Conservation (phyloP, 2,329 filamentous ascomycete species). For the Microdochium nivale region DNA sequence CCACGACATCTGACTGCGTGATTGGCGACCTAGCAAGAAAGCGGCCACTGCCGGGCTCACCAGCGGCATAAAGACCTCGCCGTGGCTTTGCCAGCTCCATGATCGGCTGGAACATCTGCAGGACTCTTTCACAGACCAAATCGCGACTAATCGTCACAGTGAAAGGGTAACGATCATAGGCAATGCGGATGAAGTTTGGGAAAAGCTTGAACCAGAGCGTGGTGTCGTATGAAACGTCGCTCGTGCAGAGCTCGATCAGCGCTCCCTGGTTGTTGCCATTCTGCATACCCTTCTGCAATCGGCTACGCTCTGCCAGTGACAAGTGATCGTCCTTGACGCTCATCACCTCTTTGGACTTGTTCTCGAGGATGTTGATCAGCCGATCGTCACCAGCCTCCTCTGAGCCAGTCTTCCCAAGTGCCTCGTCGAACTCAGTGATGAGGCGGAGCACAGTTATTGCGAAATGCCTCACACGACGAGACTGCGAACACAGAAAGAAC, state of each 20-base stretch:
- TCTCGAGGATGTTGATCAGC: constrained; percentile 87
- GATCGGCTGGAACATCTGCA: constrained; percentile 88
- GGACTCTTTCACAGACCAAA: constrained; percentile 81
- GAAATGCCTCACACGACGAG: constrained; percentile 77
- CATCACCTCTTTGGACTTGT: constrained; percentile 80
- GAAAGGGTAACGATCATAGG: constrained; percentile 84
- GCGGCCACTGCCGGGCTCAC: constrained; percentile 47
- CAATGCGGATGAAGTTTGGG: constrained; percentile 84
- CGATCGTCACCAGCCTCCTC: constrained; percentile 57
- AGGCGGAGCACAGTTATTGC: constrained; percentile 87
- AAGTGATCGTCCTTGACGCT: constrained; percentile 87
- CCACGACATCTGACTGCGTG: constrained; percentile 73
- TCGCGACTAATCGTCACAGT: constrained; percentile 86
- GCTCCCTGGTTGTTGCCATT: constrained; percentile 78
- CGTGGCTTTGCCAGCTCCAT: constrained; percentile 67
- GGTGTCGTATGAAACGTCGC: constrained; percentile 88
- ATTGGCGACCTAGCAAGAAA: constrained; percentile 48
- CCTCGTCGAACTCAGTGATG: constrained; percentile 88
- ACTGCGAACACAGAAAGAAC: constrained; percentile 96
- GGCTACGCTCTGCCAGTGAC: constrained; percentile 84
- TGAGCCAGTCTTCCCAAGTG: constrained; percentile 60
- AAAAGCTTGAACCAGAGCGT: constrained; percentile 98
- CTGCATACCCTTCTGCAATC: constrained; percentile 81
- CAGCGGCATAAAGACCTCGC: constrained; percentile 54
- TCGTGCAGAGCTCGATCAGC: constrained; percentile 87